A percentile compares a stretch with the other conserved stretches of the same genome.
Conservation (phyloP, 139 green algal genomes). For the Coelastrella sp. region DNA sequence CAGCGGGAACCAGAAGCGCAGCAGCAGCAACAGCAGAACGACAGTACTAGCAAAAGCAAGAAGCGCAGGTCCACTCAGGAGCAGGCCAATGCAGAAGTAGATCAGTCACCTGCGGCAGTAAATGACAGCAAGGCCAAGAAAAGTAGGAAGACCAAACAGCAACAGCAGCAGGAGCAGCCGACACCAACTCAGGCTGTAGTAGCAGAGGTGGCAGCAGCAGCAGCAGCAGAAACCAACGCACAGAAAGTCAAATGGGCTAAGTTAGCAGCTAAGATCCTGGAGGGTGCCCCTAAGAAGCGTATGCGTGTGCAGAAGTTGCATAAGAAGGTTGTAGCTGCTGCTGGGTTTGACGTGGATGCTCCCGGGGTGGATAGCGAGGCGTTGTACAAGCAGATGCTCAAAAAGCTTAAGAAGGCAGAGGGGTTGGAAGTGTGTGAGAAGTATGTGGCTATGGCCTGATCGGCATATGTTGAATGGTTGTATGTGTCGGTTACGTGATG, state of each 20-base stretch:
- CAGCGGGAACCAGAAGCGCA: background rate
- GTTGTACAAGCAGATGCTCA: conserved; percentile 50
- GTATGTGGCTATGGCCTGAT: conserved; percentile 45
- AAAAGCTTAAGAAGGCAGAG: conserved; percentile 44
- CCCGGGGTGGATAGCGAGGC: background rate
- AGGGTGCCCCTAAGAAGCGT: conserved; percentile 55
- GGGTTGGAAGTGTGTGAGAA: conserved; percentile 57
- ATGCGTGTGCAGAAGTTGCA: conserved; percentile 58
- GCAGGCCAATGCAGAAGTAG: background rate
- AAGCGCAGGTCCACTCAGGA: background rate
- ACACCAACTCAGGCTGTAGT: background rate
- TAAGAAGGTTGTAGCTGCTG: conserved; percentile 37
- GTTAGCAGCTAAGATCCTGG: conserved; percentile 53
- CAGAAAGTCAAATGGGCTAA: conserved; percentile 55
- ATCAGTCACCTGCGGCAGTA: conserved; percentile 1
- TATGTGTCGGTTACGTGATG: background rate
- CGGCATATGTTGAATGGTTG: background rate
- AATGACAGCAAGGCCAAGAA: background rate
- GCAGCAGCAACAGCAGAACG: conserved; percentile 26
- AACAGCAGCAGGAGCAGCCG: conserved; percentile 6
- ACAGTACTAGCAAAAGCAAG: background rate
- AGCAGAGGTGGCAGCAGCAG: background rate
- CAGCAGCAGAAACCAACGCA: background rate
- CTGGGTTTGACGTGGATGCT: background rate
- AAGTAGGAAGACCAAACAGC: conserved; percentile 22